phyloP scores from a whole-genome alignment of 805 yeast genomes.

The Allodekkera sacchari region DNA sequence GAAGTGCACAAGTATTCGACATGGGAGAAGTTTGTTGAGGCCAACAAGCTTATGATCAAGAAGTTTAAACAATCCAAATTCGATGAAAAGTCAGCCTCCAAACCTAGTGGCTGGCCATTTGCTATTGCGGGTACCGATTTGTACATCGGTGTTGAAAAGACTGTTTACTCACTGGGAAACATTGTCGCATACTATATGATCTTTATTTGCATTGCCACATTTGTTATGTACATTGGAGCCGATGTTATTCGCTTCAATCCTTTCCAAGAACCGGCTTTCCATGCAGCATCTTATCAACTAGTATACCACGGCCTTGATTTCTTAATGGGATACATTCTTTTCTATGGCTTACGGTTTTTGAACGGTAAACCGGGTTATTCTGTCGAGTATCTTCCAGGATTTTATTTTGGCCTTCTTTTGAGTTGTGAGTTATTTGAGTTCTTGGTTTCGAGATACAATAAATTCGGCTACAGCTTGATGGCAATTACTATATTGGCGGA shows the following conservation, averaged over 20 bases:
- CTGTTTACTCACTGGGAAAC: conserved; percentile 59
- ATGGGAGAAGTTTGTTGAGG: conserved; percentile 43
- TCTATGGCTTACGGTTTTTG: conserved; percentile 47
- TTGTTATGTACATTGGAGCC: conserved; percentile 6
- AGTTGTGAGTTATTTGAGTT: conserved; percentile 38
- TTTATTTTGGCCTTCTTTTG: conserved; percentile 40
- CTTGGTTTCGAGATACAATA: conserved; percentile 22
- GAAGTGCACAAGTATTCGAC: conserved; percentile 28
- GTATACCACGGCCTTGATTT: conserved; percentile 26
- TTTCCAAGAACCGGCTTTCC: conserved; percentile 4
- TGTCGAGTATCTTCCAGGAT: conserved; percentile 41
- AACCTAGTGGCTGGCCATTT: conserved; percentile 57
- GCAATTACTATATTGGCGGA: conserved; percentile 13
- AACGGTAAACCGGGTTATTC: conserved; percentile 31
- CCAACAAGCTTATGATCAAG: conserved; percentile 49
- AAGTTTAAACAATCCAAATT: conserved; percentile 36
- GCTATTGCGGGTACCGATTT: conserved; percentile 50
- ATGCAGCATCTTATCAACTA: conserved; percentile 8
- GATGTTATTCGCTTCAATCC: conserved; percentile 16
- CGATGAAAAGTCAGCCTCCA: conserved; percentile 3
- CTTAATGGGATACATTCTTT: conserved; percentile 49
- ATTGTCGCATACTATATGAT: conserved; percentile 46
- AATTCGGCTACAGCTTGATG: conserved; percentile 22
- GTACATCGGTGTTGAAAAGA: conserved; percentile 34
- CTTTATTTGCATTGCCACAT: conserved; percentile 24